These are phyloP conservation scores for Pleurostoma richardsiae DNA, from an alignment of 2,329 filamentous ascomycete species.

Conservation along the genomic window DNA sequence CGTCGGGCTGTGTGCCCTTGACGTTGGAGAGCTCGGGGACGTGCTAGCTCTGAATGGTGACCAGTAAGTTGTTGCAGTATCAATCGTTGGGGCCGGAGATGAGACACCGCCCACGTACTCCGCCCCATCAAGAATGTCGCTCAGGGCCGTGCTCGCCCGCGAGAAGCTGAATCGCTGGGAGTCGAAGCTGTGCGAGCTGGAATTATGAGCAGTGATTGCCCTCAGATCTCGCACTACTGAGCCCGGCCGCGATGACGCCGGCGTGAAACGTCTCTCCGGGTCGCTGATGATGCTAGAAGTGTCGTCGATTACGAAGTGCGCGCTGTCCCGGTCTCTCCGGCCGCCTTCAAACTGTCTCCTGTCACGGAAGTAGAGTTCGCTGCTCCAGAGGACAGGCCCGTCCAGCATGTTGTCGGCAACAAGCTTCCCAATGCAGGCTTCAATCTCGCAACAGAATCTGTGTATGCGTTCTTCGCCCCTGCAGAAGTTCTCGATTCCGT, in stretches of 20 bases:
- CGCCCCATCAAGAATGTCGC: slow-evolving; percentile 64
- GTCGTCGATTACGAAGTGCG: slow-evolving; percentile 44
- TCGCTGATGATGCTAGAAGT: slow-evolving; percentile 50
- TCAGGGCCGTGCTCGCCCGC: slow-evolving; percentile 49
- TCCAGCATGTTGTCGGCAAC: slow-evolving; percentile 81
- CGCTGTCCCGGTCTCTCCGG: slow-evolving; percentile 39
- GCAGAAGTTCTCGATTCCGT: slow-evolving; percentile 87
- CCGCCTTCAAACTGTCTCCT: slow-evolving; percentile 53
- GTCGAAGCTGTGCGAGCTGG: slow-evolving; percentile 66
- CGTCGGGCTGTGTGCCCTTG: slow-evolving; percentile 56
- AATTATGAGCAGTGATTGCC: slow-evolving; percentile 53
- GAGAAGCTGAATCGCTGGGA: slow-evolving; percentile 60
- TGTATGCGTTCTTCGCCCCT: slow-evolving; percentile 93
- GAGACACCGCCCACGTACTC: slow-evolving; percentile 62
- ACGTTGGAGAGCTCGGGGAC: slow-evolving; percentile 55
- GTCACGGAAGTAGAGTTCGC: slow-evolving; percentile 79
- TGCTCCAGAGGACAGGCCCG: slow-evolving; percentile 87
- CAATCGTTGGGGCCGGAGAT: slow-evolving; percentile 66
- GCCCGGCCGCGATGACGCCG: slow-evolving; percentile 36
- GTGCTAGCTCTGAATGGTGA: slow-evolving; percentile 73
- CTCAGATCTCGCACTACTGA: slow-evolving; percentile 54
- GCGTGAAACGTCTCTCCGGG: slow-evolving; percentile 41
- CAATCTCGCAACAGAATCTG: slow-evolving; percentile 85
- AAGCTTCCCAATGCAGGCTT: slow-evolving; percentile 78
- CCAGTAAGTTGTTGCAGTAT: slow-evolving; percentile 80